Evolutionary conservation across 2,329 filamentous ascomycete species (phyloP), one percentile per base, ranked within the genome.

Genomic region (Aspergillus cejpii): DNA sequence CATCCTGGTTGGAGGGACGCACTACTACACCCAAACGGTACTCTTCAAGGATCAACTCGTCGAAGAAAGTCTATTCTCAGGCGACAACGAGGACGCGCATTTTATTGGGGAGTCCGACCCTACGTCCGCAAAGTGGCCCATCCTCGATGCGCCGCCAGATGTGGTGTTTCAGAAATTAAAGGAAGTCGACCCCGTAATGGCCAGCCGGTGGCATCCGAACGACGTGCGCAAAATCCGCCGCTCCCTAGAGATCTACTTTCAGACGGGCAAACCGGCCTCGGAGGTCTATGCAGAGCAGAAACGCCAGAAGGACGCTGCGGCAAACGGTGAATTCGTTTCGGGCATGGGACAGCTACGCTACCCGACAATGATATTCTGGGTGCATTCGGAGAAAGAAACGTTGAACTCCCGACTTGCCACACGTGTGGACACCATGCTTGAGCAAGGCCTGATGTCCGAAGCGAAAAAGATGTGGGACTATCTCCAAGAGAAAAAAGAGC

Each of bases 1-100:
- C 0, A 89, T 98, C 21, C 70, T 98, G 0, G 92, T 97, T 1
- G 92, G 92, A 20, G 92, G 92, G 6, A 95, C 91, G 8, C 88
- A 95, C 59, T 98, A 97, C 69, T 98, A 98, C 61, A 85, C 87
- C 0, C 89, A 96, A 58, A 82, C 87, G 1, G 74, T 98, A 12
- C 74, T 98, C 2, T 95, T 97, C 62, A 78, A 85, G 26, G 81
- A 90, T 52, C 76, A 77, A 12, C 66, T 90, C 5, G 73, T 86
- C 1, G 71, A 48, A 31, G 58, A 61, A 21, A 58, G 55, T 2
- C 45, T 53, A 5, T 59, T 57, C 14, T 54, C 51, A 19, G 52
- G 59, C 2, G 53, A 60, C 12, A 57, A 57, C 8, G 50, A 56
- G 53, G 28, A 52, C 0, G 54, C 65, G 50, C 50, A 61, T 8